phyloP scores from a whole-genome alignment of 2,329 filamentous ascomycete species.

The Fusarium beomiforme region DNA sequence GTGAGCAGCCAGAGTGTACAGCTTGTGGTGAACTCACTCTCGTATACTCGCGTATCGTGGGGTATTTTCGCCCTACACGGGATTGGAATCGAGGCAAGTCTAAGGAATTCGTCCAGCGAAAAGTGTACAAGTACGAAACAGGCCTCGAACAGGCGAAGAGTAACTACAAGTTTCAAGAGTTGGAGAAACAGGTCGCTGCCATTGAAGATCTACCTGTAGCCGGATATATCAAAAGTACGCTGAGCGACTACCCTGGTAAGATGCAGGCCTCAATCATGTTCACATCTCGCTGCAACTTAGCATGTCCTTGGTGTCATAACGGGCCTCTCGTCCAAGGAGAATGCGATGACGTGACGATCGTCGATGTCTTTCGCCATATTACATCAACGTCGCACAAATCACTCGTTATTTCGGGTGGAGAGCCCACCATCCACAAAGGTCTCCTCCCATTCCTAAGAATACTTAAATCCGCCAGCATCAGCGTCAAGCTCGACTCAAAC shows the following conservation, averaged over 20 bases:
- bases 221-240: constrained; percentile 33
- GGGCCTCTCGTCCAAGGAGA: constrained; percentile 31
- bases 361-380: constrained; percentile 34
- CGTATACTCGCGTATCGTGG: constrained; percentile 38
- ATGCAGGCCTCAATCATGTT: constrained; percentile 40
- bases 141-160: fast-evolving
- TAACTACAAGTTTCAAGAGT: not conserved
- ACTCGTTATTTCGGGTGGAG: constrained; percentile 36
- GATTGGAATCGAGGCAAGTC: constrained; percentile 41
- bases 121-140: constrained; percentile 25
- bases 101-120: constrained; percentile 28
- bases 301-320: constrained; percentile 41
- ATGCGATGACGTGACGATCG: constrained; percentile 13
- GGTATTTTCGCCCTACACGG: constrained; percentile 34
- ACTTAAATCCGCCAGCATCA: constrained; percentile 18
- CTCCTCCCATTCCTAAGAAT: constrained; percentile 29
- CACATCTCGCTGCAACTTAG: constrained; percentile 35
- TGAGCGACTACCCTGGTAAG: constrained; percentile 39
- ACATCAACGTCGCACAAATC: constrained; percentile 29
- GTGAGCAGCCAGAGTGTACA: constrained; percentile 30
- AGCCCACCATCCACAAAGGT: constrained; percentile 39
- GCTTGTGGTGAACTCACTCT: constrained; percentile 17
- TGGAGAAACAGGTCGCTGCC: constrained; percentile 18
- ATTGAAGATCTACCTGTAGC: constrained; percentile 33
- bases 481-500: constrained; percentile 37